Conservation (phyloP, 176 grass and related monocot species). For the Echinochloa phyllopogon region DNA sequence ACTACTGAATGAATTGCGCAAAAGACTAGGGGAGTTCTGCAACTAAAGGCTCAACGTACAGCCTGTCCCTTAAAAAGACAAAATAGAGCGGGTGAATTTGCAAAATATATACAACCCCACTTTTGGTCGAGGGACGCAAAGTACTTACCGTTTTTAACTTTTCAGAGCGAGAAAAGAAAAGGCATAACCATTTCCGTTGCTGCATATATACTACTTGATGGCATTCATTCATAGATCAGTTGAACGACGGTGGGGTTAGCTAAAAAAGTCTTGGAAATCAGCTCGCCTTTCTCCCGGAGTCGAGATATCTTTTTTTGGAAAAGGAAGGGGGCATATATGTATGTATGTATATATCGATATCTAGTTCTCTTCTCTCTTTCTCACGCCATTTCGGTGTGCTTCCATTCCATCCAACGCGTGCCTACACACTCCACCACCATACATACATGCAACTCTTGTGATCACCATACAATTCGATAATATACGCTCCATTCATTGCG, state of each 20-base stretch:
- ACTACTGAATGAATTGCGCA: too few relatives aligned
- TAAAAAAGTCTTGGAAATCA: slow-evolving; percentile 28
- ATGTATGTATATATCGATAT: neutral
- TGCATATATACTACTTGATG: neutral
- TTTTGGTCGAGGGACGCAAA: slow-evolving; percentile 4
- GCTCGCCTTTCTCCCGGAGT: slow-evolving; percentile 3
- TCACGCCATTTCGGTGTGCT: slow-evolving; percentile 44
- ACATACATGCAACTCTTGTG: slow-evolving; percentile 40
- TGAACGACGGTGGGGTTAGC: neutral
- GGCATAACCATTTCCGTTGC: slow-evolving; percentile 21
- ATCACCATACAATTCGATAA: neutral
- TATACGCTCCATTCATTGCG: too few relatives aligned
- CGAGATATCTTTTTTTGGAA: neutral
- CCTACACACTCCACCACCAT: slow-evolving; percentile 35
- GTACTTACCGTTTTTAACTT: neutral
- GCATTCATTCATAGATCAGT: slow-evolving; percentile 16
- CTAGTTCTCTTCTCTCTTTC: neutral
- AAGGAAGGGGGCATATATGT: neutral
- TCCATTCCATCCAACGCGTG: slow-evolving; percentile 1
- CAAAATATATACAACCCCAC: slow-evolving; percentile 29
- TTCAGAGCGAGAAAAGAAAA: neutral
- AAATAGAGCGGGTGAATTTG: neutral
- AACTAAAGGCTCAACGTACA: neutral
- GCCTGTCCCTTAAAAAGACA: neutral
- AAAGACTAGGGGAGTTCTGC: neutral